A percentile compares a stretch with the other conserved stretches of the same genome.
Conservation (phyloP, 805 yeast species). For the Maudiozyma turicensis region DNA sequence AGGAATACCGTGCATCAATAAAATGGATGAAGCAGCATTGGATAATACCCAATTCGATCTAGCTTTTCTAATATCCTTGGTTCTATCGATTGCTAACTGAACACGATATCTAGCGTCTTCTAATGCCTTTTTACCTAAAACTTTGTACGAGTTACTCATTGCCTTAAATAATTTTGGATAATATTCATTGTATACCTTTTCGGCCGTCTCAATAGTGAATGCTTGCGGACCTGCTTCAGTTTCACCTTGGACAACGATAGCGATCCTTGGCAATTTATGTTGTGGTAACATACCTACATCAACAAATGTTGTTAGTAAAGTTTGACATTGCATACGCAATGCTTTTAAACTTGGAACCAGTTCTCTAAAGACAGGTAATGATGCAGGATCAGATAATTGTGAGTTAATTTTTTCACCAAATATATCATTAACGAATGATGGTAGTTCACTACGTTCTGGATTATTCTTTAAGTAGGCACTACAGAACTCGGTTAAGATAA, state of each 20-base stretch:
- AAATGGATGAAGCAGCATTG: slow-evolving; percentile 66
- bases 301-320: slow-evolving; percentile 66
- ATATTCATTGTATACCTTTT: slow-evolving; percentile 51
- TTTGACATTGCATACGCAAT: slow-evolving; percentile 79
- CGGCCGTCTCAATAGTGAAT: slow-evolving; percentile 71
- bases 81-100: slow-evolving; percentile 54
- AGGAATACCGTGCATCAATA: slow-evolving; percentile 58
- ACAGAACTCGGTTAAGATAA: slow-evolving; percentile 65
- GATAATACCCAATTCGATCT: slow-evolving; percentile 58
- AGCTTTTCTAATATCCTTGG: slow-evolving; percentile 40
- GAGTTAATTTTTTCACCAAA: slow-evolving; percentile 33
- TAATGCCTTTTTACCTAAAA: slow-evolving; percentile 59
- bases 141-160: slow-evolving; percentile 59
- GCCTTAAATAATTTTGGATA: slow-evolving; percentile 55
- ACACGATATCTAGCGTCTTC: slow-evolving; percentile 73
- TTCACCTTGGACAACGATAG: slow-evolving; percentile 90
- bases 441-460: slow-evolving; percentile 11
- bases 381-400: slow-evolving; percentile 22
- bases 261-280: slow-evolving; percentile 66
- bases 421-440: slow-evolving; percentile 22
- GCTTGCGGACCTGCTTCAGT: slow-evolving; percentile 91
- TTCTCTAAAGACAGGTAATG: slow-evolving; percentile 56
- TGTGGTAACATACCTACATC: slow-evolving; percentile 67
- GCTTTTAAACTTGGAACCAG: slow-evolving; percentile 78
- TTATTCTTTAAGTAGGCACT: slow-evolving; percentile 13